phyloP scores from a whole-genome alignment of 2,329 filamentous ascomycete species.

The Monosporascus sp. region DNA sequence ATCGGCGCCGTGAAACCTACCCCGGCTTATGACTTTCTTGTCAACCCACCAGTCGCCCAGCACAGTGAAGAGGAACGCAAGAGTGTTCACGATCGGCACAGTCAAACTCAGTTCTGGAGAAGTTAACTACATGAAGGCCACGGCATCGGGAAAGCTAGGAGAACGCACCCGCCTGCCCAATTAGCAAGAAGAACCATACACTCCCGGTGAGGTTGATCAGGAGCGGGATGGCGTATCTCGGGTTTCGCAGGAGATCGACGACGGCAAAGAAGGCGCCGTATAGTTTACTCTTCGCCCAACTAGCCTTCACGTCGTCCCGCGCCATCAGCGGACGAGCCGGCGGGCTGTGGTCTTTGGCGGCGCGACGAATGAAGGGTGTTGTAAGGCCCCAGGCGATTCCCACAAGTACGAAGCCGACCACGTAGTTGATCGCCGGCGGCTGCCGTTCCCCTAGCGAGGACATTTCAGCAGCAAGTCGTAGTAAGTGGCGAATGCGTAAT shows the following conservation, averaged over 20 bases:
- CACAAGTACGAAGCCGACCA: conserved; percentile 84
- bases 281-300: conserved; percentile 58
- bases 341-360: conserved; percentile 70
- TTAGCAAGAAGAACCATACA: conserved; percentile 93
- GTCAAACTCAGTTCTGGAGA: conserved; percentile 78
- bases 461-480: neutral
- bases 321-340: conserved; percentile 52
- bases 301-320: conserved; percentile 44
- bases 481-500: neutral
- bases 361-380: conserved; percentile 84
- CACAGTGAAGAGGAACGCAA: conserved; percentile 95
- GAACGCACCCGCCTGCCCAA: conserved; percentile 78
- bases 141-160: conserved; percentile 1
- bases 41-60: conserved; percentile 94
- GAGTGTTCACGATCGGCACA: conserved; percentile 88
- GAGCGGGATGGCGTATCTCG: conserved; percentile 78
- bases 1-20: conserved; percentile 40
- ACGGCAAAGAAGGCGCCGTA: conserved; percentile 68
- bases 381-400: conserved; percentile 91
- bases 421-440: conserved; percentile 68
- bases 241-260: conserved; percentile 71
- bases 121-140: conserved; percentile 7
- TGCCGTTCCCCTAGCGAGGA: conserved; percentile 15
- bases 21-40: conserved; percentile 78
- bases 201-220: conserved; percentile 87